Evolutionary conservation across 2,329 filamentous ascomycete genomes (phyloP).

Genomic region (Fusarium chlamydosporum): DNA sequence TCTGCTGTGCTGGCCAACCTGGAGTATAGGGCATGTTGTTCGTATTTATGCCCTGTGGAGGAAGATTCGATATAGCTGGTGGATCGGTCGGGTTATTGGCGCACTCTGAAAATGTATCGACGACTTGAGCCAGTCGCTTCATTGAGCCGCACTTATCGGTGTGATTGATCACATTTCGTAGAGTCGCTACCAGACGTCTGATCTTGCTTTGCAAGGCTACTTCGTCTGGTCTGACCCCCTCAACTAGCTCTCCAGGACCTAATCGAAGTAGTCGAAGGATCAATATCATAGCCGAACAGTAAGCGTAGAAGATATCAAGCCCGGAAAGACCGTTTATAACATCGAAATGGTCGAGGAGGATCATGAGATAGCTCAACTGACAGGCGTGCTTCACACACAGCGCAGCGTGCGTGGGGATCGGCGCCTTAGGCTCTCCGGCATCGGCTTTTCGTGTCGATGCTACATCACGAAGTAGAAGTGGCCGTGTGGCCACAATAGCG

Average conservation of each 20-base stretch:
- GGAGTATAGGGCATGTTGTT: constrained; percentile 7
- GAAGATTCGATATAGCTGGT: background rate
- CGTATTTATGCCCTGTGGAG: constrained; percentile 13
- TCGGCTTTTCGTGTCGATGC: constrained; percentile 21
- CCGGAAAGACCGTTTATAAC: constrained; percentile 55
- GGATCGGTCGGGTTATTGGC: constrained; percentile 33
- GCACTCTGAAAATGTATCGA: constrained; percentile 50
- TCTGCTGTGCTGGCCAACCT: constrained; percentile 9
- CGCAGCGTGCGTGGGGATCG: constrained; percentile 19
- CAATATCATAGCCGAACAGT: constrained; percentile 53
- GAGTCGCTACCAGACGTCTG: constrained; percentile 17
- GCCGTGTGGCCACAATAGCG: constrained; percentile 53
- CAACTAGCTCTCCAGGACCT: constrained; percentile 1
- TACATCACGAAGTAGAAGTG: constrained; percentile 50
- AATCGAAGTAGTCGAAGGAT: constrained; percentile 36
- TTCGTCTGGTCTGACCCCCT: constrained; percentile 14
- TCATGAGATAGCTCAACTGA: constrained; percentile 52
- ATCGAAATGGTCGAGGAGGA: constrained; percentile 53
- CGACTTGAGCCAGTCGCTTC: constrained; percentile 49
- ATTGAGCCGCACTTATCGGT: constrained; percentile 52
- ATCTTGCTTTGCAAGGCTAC: constrained; percentile 27
- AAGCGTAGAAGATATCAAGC: constrained; percentile 56
- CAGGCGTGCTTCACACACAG: constrained; percentile 51
- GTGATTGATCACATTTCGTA: constrained; percentile 42
- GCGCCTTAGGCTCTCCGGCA: background rate